Percentiles rank a stretch among this genome's conserved stretches.
These are phyloP conservation scores for Crithidia thermophila DNA, from an alignment of 208 protist genomes.

Conservation along the genomic window DNA sequence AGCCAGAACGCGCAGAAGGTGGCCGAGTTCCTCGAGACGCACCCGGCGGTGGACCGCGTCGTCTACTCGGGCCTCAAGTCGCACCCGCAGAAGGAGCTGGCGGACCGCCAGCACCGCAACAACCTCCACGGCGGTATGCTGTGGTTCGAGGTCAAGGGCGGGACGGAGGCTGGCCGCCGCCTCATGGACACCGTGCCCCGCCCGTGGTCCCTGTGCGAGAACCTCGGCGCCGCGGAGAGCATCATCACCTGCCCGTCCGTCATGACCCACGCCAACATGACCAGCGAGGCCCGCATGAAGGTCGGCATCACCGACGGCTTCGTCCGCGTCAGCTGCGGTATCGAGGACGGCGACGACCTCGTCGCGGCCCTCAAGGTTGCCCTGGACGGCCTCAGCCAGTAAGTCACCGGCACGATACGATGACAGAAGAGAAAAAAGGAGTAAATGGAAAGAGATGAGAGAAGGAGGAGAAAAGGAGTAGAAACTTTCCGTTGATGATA, in stretches of 20 bases:
- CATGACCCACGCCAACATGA: conserved; percentile 98
- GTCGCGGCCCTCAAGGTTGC: conserved; percentile 89
- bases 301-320: conserved; percentile 95
- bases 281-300: conserved; percentile 89
- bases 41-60: conserved; percentile 88
- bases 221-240: conserved; percentile 94
- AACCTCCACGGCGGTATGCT: conserved; percentile 88
- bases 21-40: conserved; percentile 83
- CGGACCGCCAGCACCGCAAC: conserved; percentile 91
- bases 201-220: conserved; percentile 92
- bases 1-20: conserved; percentile 92
- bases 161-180: conserved; percentile 61
- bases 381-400: conserved; percentile 69
- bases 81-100: conserved; percentile 95
- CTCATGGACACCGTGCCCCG: conserved; percentile 87
- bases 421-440: background rate
- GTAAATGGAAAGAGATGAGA: background rate
- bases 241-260: conserved; percentile 95
- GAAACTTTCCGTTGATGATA: too few relatives aligned
- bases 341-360: conserved; percentile 95
- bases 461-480: too few relatives aligned
- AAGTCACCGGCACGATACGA: too few relatives aligned
- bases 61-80: conserved; percentile 92
- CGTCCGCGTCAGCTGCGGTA: conserved; percentile 93
- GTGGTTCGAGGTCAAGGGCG: conserved; percentile 93